Evolutionary conservation across 2,329 filamentous ascomycete species (phyloP), one percentile per base, ranked within the genome.

Genomic region (Stagonosporopsis vannaccii): DNA sequence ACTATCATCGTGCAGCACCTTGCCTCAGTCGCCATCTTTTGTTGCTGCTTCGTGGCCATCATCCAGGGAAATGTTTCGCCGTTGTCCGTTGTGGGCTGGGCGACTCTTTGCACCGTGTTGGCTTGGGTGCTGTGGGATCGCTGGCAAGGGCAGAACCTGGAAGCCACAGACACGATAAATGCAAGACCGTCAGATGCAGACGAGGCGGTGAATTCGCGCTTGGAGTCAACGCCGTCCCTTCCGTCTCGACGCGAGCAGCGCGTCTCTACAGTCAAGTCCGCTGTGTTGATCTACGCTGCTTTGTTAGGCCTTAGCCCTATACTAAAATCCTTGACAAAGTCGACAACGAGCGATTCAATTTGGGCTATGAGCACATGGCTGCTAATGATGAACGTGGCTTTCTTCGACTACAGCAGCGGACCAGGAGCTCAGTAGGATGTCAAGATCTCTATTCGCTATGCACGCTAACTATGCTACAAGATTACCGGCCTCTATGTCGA

Each of bases 1-100:
- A 97, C 94, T 3, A 92, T 98, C 56, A 97, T 99, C 65, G 90
- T 98, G 17, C 95, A 99, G 76, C 95, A 99, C 75, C 90, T 98
- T 44, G 96, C 92, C 75, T 96, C 92, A 7, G 93, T 98, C 58
- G 90, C 90, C 50, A 94, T 99, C 53, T 99, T 98, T 72, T 85
- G 96, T 59, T 93, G 94, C 63, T 96, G 91, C 77, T 99, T 99
- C 73, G 88, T 93, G 15, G 92, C 88, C 49, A 99, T 99, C 59
- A 90, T 90, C 65, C 87, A 94, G 66, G 88, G 93, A 66, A 86
- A 92, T 35, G 87, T 97, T n/a, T 92, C 90, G 30, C 93, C 94
- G 2, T 87, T 96, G n/a, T 88, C 91, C 0, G 88, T 98, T 4
- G 92, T 96, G 12, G 89, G 90, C 61, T 92, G 90, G 84, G 90